Base-by-base conservation (phyloP, 768 basidiomycete species). In the Agrocybe praecox region DNA sequence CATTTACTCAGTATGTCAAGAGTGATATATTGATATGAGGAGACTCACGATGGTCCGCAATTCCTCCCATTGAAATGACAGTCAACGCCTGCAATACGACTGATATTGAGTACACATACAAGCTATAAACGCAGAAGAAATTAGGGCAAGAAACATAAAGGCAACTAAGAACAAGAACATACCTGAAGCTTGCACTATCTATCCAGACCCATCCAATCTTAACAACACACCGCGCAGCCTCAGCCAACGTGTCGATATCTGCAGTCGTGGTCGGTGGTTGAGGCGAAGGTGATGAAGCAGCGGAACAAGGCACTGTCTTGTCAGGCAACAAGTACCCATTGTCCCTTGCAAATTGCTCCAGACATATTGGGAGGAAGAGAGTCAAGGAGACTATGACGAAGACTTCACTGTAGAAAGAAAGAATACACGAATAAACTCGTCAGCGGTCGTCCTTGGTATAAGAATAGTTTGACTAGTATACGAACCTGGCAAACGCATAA, bases 131-230 rank as follows among this genome's bases (percentile, higher is more conserved):
- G 14, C 9, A 15, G 15, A 36, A 42, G 45, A 40, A 43, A 21
- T 18, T 8, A 49, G 26, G 22, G 24, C 14, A 21, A 24, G 19
- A 33, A 11, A 32, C 40, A 18, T 15, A 21, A 14, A 22, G 14
- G 4, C 17, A 34, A n/a, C 44, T 8, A 46, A 15, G 17, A 9
- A 32, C 8, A 3, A 15, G 17, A 1, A 65, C 82, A 42, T 50
- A 92, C 94, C 93, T 95, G 69, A 94, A 96, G 66, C 93, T 94
- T 1, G 95, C 94, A 12, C 81, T 93, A 67, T 96, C 95, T 49
- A 96, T 83, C 94, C 94, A 96, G 1, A 77, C 57, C 84, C 93
- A 93, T 1, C 85, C 86, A 53, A 96, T 76, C 67, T 85, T 85
- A 22, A 95, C 93, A 5, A 89, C 90, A 70, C 94, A 96, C 23